Evolutionary conservation across 2,329 filamentous ascomycete species (phyloP).

Genomic region (Phoma herbarum): DNA sequence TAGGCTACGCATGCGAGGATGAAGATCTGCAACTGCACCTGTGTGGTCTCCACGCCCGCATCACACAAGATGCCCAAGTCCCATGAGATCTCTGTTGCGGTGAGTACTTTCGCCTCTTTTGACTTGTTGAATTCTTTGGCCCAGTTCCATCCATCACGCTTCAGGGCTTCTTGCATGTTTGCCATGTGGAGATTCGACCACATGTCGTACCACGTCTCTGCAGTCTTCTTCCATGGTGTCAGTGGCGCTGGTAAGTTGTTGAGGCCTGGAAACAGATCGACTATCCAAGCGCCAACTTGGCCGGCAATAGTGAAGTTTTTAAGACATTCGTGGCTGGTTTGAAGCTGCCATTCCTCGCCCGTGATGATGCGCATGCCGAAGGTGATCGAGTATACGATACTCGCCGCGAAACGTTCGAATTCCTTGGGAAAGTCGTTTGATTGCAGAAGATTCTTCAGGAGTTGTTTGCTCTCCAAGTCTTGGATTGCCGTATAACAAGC

Average conservation of each 20-base stretch:
- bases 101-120: slow-evolving; percentile 23
- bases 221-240: slow-evolving; percentile 41
- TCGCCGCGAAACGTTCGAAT: slow-evolving; percentile 51
- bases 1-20: slow-evolving; percentile 21
- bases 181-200: slow-evolving; percentile 28
- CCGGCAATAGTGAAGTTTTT: slow-evolving; percentile 24
- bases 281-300: slow-evolving; percentile 50
- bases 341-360: slow-evolving; percentile 30
- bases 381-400: slow-evolving; percentile 50
- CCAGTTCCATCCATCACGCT: slow-evolving; percentile 35
- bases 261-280: slow-evolving; percentile 56
- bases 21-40: slow-evolving; percentile 17
- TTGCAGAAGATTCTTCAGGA: slow-evolving; percentile 52
- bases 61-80: slow-evolving; percentile 31
- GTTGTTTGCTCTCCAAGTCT: slow-evolving; percentile 55
- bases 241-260: slow-evolving; percentile 53
- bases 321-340: slow-evolving; percentile 22
- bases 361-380: slow-evolving; percentile 50
- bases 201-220: slow-evolving; percentile 25
- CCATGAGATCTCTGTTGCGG: slow-evolving; percentile 27
- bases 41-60: slow-evolving; percentile 36
- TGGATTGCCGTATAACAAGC: slow-evolving; percentile 52
- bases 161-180: slow-evolving; percentile 26
- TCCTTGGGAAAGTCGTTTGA: slow-evolving; percentile 41
- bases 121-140: slow-evolving; percentile 26